phyloP scores from a whole-genome alignment of 2,329 filamentous ascomycete species.

The Calonectria fujianensis region DNA sequence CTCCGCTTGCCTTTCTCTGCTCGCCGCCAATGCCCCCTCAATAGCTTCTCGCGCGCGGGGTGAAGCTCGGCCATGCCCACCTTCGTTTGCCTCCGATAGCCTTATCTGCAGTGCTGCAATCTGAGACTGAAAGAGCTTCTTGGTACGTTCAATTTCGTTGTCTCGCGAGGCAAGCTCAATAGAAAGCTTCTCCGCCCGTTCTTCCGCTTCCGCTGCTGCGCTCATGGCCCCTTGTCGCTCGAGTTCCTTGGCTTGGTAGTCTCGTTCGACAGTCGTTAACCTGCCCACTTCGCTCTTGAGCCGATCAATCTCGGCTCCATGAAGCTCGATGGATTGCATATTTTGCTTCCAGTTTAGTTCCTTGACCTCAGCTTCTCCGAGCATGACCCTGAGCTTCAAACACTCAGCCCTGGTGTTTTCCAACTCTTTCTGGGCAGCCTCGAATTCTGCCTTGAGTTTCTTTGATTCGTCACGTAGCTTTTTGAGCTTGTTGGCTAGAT shows the following conservation, averaged over 20 bases:
- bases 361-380: constrained; percentile 81
- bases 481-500: constrained; percentile 80
- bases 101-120: constrained; percentile 68
- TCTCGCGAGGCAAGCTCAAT: constrained; percentile 74
- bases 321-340: constrained; percentile 77
- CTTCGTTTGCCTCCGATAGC: constrained; percentile 63
- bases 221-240: constrained; percentile 74
- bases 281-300: constrained; percentile 76
- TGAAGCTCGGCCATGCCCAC: constrained; percentile 50
- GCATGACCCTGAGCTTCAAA: constrained; percentile 78
- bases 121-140: constrained; percentile 68
- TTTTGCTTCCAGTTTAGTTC: constrained; percentile 79
- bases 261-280: constrained; percentile 76
- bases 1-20: constrained; percentile 71
- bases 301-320: constrained; percentile 75
- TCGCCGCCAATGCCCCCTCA: constrained; percentile 69
- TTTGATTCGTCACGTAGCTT: constrained; percentile 82
- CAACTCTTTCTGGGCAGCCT: constrained; percentile 75
- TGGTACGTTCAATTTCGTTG: constrained; percentile 66
- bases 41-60: constrained; percentile 62
- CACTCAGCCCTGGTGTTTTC: constrained; percentile 75
- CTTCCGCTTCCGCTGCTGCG: constrained; percentile 75
- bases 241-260: constrained; percentile 78
- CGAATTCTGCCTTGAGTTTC: constrained; percentile 75
- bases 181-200: constrained; percentile 74